Conservation (phyloP, 345 rosid species). For the Corymbia maculata region DNA sequence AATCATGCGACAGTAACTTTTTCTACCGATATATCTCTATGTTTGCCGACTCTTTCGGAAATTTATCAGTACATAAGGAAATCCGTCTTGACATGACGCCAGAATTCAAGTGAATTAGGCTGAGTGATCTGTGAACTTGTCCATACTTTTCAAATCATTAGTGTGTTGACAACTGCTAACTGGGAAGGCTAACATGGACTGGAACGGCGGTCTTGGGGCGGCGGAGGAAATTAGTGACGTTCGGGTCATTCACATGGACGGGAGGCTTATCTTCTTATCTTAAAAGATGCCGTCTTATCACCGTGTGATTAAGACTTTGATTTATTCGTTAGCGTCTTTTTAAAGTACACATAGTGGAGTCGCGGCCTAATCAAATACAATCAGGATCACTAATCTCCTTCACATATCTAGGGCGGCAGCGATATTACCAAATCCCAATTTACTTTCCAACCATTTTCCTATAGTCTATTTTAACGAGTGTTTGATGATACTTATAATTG, state of each 20-base stretch:
- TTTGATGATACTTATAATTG: too few relatives aligned
- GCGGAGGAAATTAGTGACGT: neutral
- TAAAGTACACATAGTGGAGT: neutral
- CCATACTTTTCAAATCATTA: neutral
- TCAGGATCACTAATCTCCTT: neutral
- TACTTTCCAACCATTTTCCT: neutral
- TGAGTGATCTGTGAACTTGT: neutral
- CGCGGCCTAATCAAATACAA: neutral
- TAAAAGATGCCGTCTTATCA: neutral
- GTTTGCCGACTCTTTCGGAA: neutral
- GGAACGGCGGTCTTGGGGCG: neutral
- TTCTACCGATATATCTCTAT: neutral
- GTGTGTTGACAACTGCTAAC: neutral
- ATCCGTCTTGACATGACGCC: neutral
- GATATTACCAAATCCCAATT: neutral
- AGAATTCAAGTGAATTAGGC: neutral
- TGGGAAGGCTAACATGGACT: neutral
- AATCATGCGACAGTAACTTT: neutral
- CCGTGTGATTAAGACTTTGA: neutral
- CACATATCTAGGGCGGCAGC: neutral
- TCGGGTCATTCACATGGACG: neutral
- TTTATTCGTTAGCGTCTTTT: neutral
- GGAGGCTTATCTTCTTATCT: neutral
- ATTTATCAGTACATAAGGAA: neutral
- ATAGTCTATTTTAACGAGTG: too few relatives aligned